These are phyloP conservation scores for Boehmeria nivea DNA, from an alignment of 306 rosid genomes.

Conservation along the genomic window DNA sequence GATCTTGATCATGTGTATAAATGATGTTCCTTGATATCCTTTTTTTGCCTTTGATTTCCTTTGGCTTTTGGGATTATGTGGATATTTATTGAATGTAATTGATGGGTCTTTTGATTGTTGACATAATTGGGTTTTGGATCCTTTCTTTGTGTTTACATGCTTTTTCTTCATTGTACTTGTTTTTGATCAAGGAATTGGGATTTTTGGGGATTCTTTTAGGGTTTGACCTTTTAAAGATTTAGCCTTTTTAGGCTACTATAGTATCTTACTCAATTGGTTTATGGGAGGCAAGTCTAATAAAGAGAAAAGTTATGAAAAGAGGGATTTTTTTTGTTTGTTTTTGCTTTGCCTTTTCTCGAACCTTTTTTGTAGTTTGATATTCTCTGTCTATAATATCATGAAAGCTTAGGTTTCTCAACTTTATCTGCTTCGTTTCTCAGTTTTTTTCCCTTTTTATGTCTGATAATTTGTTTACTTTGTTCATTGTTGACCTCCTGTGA, in stretches of 20 bases:
- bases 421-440: no score
- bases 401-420: no score
- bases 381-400: slow-evolving; percentile 21
- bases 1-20: slow-evolving; percentile 37
- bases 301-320: background rate
- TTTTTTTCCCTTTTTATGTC: no score
- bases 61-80: background rate
- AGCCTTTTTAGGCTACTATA: background rate
- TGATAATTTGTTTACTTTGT: no score
- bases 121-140: slow-evolving; percentile 14
- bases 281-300: background rate
- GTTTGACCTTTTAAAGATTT: background rate
- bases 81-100: slow-evolving; percentile 5
- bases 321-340: background rate
- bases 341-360: background rate
- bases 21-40: slow-evolving; percentile 12
- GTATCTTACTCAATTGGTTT: background rate
- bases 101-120: background rate
- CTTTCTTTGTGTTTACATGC: background rate
- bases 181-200: background rate
- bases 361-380: background rate
- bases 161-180: background rate
- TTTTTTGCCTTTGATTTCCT: slow-evolving; percentile 1
- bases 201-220: background rate
- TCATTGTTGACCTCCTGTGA: no score